Base-by-base conservation (phyloP, 1,284 basidiomycete species). In the Anthracocystis walkeri region DNA sequence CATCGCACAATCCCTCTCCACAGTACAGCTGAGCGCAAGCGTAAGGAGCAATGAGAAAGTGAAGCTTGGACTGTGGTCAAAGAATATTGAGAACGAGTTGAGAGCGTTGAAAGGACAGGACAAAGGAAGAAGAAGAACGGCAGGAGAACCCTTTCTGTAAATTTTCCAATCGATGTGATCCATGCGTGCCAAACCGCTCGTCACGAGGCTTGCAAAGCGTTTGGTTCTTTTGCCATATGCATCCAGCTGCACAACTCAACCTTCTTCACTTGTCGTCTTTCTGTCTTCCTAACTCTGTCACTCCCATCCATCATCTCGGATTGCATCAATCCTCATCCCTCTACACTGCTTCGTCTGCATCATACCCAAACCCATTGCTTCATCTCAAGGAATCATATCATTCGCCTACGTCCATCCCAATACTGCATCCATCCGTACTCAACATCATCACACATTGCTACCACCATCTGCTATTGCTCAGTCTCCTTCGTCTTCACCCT, bases 131-230 rank as follows among this genome's bases (percentile, higher is more conserved):
- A 44, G 21, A 25, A 33, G 29, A 44, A 44, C 20, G 20, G n/a
- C 42, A 11, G 10, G 16, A 11, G 23, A 10, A 23, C 12, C 44
- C 27, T 46, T 46, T 27, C 14, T 8, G 20, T 20, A 0, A 8
- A 33, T 10, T 29, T 48, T 33, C 14, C 4, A 2, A 14, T 38
- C 35, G 35, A 38, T 20, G 40, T 35, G 54, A 56, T 57, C 55
- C 55, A 48, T 48, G 55, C 55, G 45, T 57, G 55, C 45, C 41
- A 56, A 25, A 56, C 4, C 1, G n/a, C 42, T 45, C 42, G 44
- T 46, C 23, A 27, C 5, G 23, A 5, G 12, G 44, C 6, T 21
- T 46, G 23, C 44, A 38, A 38, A 38, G 35, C 33, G 29, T 29
- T 44, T 7, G 3, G 7, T 44, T 21, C 20, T 20, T 44, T 40